Evolutionary conservation across 192 early-diverging fungal genomes (phyloP).

Genomic region (Haplosporangium gracile): DNA sequence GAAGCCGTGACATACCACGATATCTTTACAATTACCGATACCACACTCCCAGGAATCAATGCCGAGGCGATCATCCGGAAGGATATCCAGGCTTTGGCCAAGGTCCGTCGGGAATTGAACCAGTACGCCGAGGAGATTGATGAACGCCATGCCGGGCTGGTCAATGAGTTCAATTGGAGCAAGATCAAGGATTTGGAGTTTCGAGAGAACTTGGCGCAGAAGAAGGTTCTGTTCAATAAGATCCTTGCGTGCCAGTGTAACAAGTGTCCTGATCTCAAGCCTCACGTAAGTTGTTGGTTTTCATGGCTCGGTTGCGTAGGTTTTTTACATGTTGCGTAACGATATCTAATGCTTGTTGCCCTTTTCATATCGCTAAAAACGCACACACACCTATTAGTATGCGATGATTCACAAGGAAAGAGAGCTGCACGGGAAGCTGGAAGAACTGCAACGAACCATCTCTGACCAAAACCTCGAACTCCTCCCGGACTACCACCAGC

Average conservation of each 20-base stretch:
- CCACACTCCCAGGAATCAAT: slow-evolving; percentile 8
- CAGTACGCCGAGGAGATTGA: slow-evolving; percentile 48
- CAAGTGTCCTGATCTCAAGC: slow-evolving; percentile 80
- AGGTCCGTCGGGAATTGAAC: slow-evolving; percentile 29
- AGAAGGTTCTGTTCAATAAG: slow-evolving; percentile 61
- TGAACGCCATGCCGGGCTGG: slow-evolving; percentile 18
- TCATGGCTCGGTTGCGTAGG: no score
- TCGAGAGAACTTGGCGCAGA: slow-evolving; percentile 78
- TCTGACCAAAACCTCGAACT: slow-evolving; percentile 95
- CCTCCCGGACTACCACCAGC: slow-evolving; percentile 92
- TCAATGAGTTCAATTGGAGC: slow-evolving; percentile 83
- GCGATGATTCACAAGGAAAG: slow-evolving; percentile 66
- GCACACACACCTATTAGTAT: slow-evolving; percentile 46
- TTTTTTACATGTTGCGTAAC: no score
- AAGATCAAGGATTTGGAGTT: slow-evolving; percentile 93
- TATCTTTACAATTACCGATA: slow-evolving; percentile 44
- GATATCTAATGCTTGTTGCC: not conserved
- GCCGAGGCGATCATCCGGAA: slow-evolving; percentile 24
- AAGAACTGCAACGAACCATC: slow-evolving; percentile 81
- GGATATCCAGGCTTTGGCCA: slow-evolving; percentile 31
- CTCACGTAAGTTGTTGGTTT: slow-evolving; percentile 71
- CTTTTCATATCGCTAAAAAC: no score
- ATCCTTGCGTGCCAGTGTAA: slow-evolving; percentile 75
- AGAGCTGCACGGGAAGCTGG: slow-evolving; percentile 75
- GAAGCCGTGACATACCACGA: slow-evolving; percentile 41